These are phyloP conservation scores for Trypanosoma mega DNA, from an alignment of 208 protist genomes.

Conservation along the genomic window DNA sequence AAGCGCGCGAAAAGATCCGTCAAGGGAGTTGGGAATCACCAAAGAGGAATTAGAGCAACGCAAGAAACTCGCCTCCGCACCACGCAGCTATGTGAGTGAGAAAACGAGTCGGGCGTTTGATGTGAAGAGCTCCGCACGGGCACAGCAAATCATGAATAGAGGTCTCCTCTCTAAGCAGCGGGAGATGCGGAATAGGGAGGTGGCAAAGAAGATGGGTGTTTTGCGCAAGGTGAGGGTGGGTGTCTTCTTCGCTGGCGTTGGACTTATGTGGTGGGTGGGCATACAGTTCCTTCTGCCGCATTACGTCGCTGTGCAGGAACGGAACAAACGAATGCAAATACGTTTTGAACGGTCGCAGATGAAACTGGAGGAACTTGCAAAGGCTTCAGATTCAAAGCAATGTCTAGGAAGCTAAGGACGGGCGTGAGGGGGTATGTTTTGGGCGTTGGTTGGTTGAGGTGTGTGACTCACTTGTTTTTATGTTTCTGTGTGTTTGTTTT, in stretches of 20 bases:
- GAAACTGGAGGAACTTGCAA: slow-evolving; percentile 32
- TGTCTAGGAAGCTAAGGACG: not conserved
- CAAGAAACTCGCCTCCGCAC: slow-evolving; percentile 44
- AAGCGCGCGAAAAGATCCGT: slow-evolving; percentile 43
- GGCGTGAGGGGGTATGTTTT: not conserved
- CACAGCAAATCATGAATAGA: slow-evolving; percentile 83
- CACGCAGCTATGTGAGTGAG: slow-evolving; percentile 51
- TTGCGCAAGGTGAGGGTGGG: slow-evolving; percentile 52
- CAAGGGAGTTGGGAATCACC: slow-evolving; percentile 66
- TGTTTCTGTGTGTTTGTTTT: too few species aligned
- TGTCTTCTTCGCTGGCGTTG: slow-evolving; percentile 28
- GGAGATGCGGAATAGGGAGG: slow-evolving; percentile 56
- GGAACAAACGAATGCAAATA: slow-evolving; percentile 54
- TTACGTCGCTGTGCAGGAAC: slow-evolving; percentile 68
- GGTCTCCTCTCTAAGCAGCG: slow-evolving; percentile 62
- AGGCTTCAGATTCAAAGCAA: slow-evolving; percentile 2
- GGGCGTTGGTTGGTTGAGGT: too few species aligned
- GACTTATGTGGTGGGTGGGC: slow-evolving; percentile 50
- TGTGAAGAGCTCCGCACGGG: slow-evolving; percentile 78
- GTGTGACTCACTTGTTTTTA: too few species aligned
- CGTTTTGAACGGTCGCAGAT: slow-evolving; percentile 56
- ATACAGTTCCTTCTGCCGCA: slow-evolving; percentile 61
- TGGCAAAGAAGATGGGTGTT: slow-evolving; percentile 51
- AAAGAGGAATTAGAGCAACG: slow-evolving; percentile 62
- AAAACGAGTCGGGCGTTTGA: slow-evolving; percentile 49